Conservation (phyloP, 306 rosid species). For the Inga oerstediana region DNA sequence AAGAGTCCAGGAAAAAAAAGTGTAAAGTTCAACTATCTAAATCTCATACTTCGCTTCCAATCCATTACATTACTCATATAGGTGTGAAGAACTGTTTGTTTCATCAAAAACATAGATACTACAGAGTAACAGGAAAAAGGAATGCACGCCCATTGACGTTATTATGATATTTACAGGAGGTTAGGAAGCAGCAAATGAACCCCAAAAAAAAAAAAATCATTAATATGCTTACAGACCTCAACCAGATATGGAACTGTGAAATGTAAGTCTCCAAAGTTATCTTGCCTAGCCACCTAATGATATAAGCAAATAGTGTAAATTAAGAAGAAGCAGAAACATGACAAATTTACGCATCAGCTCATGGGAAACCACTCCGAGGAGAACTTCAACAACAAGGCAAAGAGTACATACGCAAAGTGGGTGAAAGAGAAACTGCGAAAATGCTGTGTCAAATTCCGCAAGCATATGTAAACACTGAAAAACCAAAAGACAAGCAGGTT, state of each 20-base stretch:
- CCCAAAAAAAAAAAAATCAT: neutral
- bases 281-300: slow-evolving; percentile 95
- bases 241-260: slow-evolving; percentile 98
- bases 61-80: neutral
- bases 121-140: slow-evolving; percentile 4
- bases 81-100: neutral
- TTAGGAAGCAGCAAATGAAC: neutral
- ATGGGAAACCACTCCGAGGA: slow-evolving; percentile 15
- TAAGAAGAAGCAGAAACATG: slow-evolving; percentile 16
- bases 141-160: neutral
- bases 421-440: slow-evolving; percentile 79
- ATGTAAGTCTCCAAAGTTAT: slow-evolving; percentile 94
- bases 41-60: neutral
- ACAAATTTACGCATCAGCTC: slow-evolving; percentile 15
- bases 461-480: slow-evolving; percentile 84
- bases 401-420: slow-evolving; percentile 80
- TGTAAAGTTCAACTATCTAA: neutral
- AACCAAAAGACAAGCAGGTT: slow-evolving; percentile 20
- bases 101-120: neutral
- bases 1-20: neutral
- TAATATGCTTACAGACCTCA: slow-evolving; percentile 70
- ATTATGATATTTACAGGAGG: neutral
- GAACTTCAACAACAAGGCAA: slow-evolving; percentile 25
- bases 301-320: slow-evolving; percentile 20
- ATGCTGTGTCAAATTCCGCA: slow-evolving; percentile 89